Conservation (phyloP, 805 yeast species). For the Cyberlindnera maritima region DNA sequence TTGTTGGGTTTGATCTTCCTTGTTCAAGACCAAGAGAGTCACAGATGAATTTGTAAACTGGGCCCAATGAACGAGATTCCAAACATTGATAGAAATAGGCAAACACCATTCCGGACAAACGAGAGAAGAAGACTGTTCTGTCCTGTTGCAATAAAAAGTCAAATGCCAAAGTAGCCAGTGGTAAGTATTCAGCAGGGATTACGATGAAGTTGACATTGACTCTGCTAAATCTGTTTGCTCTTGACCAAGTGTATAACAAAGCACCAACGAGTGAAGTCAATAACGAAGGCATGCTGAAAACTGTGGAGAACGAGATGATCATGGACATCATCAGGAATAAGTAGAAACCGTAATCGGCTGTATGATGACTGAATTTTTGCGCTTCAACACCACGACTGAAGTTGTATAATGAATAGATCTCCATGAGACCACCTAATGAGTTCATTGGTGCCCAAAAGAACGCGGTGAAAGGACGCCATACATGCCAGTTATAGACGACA, state of each 20-base stretch:
- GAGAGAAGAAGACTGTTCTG: constrained; percentile 34
- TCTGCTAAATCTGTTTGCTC: constrained; percentile 47
- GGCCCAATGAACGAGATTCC: constrained; percentile 51
- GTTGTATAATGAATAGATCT: constrained; percentile 54
- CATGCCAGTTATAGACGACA: constrained; percentile 34
- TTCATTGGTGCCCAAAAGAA: constrained; percentile 43
- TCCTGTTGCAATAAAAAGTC: constrained; percentile 42
- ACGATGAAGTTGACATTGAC: constrained; percentile 54
- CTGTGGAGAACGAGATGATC: constrained; percentile 36
- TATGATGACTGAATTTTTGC: constrained; percentile 43
- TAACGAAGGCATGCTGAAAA: constrained; percentile 30
- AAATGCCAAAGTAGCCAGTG: constrained; percentile 44
- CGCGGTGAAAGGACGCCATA: constrained; percentile 48
- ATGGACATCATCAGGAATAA: constrained; percentile 47
- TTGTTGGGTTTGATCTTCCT: constrained; percentile 22
- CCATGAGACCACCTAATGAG: constrained; percentile 46
- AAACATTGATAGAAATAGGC: constrained; percentile 61
- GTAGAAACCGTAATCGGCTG: constrained; percentile 58
- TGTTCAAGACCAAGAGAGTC: constrained; percentile 22
- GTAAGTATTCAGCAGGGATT: constrained; percentile 57
- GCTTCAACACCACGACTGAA: constrained; percentile 56
- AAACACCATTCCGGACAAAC: constrained; percentile 49
- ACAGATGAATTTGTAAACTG: constrained; percentile 32
- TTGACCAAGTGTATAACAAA: constrained; percentile 58
- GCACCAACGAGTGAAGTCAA: constrained; percentile 46